phyloP scores from a whole-genome alignment of 31 red algal genomes.

The Asparagopsis taxiformis region DNA sequence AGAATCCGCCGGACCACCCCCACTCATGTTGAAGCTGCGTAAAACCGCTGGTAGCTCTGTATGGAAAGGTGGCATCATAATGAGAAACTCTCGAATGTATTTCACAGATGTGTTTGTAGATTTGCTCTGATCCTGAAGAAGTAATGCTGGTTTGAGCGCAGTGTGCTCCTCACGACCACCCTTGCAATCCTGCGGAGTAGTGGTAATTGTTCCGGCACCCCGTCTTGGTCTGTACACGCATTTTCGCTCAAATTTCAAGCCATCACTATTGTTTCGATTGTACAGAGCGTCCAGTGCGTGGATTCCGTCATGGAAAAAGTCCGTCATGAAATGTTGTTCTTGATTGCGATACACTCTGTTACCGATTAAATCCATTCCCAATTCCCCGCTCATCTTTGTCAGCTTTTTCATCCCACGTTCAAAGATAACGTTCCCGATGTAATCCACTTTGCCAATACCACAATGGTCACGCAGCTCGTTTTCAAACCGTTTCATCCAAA shows the following conservation, averaged over 20 bases:
- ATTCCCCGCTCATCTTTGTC: too few relatives aligned
- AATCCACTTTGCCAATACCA: constrained; percentile 19
- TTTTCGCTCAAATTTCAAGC: constrained; percentile 18
- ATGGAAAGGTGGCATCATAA: constrained; percentile 31
- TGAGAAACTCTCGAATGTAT: constrained; percentile 29
- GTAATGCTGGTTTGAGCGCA: constrained; percentile 17
- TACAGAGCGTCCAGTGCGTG: constrained; percentile 46
- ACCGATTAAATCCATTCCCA: constrained; percentile 35
- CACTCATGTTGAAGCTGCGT: constrained; percentile 6
- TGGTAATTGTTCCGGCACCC: constrained; percentile 7
- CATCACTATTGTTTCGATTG: constrained; percentile 23
- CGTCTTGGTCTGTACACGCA: constrained; percentile 31
- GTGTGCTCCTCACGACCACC: background rate
- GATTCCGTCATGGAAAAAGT: constrained; percentile 50
- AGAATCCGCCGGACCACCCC: constrained; percentile 13
- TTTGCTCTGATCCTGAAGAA: constrained; percentile 11
- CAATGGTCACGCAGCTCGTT: constrained; percentile 18
- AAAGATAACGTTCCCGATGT: constrained; percentile 25
- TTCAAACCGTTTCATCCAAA: constrained; percentile 43
- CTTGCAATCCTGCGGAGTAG: background rate
- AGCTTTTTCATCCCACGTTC: too few relatives aligned
- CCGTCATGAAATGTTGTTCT: constrained; percentile 48
- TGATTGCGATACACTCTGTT: constrained; percentile 34
- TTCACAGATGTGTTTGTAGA: background rate
- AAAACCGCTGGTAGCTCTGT: constrained; percentile 11